Evolutionary conservation across 148 eudicot species (phyloP).

Genomic region (Cornus florida): DNA sequence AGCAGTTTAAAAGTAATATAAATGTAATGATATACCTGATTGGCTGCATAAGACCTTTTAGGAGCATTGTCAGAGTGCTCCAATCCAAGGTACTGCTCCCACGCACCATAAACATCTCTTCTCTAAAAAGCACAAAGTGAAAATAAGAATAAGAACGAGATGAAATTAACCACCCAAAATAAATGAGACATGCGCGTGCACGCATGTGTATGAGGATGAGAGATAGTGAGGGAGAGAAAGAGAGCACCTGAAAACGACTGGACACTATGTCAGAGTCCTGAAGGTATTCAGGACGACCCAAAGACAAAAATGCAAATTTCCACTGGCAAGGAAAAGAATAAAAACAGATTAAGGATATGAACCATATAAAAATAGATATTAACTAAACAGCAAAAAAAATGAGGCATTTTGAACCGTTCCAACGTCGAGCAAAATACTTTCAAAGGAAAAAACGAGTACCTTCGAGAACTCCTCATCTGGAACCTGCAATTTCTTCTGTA

Average conservation of each 20-base stretch:
- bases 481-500: conserved; percentile 22
- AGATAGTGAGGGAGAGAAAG: conserved; percentile 6
- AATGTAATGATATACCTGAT: conserved; percentile 56
- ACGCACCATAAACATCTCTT: conserved; percentile 39
- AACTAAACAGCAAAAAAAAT: conserved; percentile 17
- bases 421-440: neutral
- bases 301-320: conserved; percentile 42
- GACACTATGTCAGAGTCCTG: conserved; percentile 36
- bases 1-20: conserved; percentile 28
- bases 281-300: conserved; percentile 44
- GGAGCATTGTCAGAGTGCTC: conserved; percentile 53
- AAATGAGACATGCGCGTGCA: neutral
- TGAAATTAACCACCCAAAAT: neutral
- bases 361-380: neutral
- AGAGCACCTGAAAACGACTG: conserved; percentile 37
- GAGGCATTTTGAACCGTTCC: neutral
- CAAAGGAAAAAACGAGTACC: neutral
- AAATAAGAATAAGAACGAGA: neutral
- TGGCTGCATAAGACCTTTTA: conserved; percentile 72
- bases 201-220: too few species aligned
- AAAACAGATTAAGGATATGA: neutral
- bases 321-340: conserved; percentile 13
- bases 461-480: conserved; percentile 19
- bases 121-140: conserved; percentile 18
- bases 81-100: conserved; percentile 44